Percentiles rank a stretch among this genome's conserved stretches.
Evolutionary conservation across 257 asterid genomes (phyloP).

Genomic region (Ehretia macrophylla): DNA sequence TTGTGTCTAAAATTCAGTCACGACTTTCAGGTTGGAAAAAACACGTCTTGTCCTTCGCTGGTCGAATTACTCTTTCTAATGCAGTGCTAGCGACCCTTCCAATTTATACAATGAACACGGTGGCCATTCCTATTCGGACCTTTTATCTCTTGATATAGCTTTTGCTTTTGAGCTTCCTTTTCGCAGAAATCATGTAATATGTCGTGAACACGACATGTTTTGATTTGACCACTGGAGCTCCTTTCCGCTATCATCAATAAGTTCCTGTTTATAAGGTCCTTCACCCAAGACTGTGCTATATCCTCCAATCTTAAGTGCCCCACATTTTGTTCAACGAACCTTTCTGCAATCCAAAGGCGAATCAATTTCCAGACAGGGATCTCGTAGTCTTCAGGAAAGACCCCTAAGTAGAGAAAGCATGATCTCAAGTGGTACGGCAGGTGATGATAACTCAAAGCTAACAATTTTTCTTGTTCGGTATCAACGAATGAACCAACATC

Average conservation of each 20-base stretch:
- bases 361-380: conserved; percentile 31
- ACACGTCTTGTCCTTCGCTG: too few relatives aligned
- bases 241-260: conserved; percentile 30
- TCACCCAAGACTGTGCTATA: conserved; percentile 28
- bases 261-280: conserved; percentile 39
- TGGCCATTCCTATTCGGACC: too few relatives aligned
- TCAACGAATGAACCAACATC: conserved; percentile 14
- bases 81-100: too few relatives aligned
- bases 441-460: conserved; percentile 37
- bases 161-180: conserved; percentile 21
- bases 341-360: conserved; percentile 48
- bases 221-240: conserved; percentile 26
- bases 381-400: conserved; percentile 35
- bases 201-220: conserved; percentile 39
- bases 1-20: conserved; percentile 8
- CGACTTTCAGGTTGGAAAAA: too few relatives aligned
- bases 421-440: conserved; percentile 36
- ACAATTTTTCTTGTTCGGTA: neutral
- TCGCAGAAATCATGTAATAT: conserved; percentile 38
- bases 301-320: conserved; percentile 27
- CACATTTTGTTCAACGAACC: conserved; percentile 22
- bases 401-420: conserved; percentile 45
- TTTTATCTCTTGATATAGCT: conserved; percentile 36
- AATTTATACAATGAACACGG: too few relatives aligned
- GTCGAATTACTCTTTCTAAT: too few relatives aligned